A percentile compares a stretch with the other conserved stretches of the same genome.
These are phyloP conservation scores for Nemania abortiva DNA, from an alignment of 2,329 filamentous ascomycete genomes.

Conservation along the genomic window DNA sequence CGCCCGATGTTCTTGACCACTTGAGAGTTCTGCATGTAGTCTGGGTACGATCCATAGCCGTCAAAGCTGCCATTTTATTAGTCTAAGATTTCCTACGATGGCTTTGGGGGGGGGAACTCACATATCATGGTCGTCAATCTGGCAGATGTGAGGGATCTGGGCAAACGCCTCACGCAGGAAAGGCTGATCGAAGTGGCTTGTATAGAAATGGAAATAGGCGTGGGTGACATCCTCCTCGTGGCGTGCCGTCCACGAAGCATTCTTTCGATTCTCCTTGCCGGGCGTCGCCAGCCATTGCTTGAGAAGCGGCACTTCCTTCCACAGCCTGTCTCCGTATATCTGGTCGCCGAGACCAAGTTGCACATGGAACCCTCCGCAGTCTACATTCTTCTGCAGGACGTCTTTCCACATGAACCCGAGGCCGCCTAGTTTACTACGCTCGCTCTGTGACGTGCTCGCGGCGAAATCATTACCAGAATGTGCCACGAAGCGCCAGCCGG, in stretches of 20 bases:
- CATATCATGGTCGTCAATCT: constrained; percentile 98
- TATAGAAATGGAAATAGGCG: constrained; percentile 99
- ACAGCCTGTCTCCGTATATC: constrained; percentile 93
- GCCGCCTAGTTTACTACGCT: constrained; percentile 86
- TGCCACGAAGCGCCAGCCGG: constrained; percentile 93
- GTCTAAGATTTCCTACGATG: not conserved
- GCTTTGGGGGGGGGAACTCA: constrained; percentile 64
- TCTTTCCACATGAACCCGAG: constrained; percentile 99
- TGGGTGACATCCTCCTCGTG: constrained; percentile 96
- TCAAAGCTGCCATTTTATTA: constrained; percentile 76
- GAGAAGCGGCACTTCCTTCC: constrained; percentile 93
- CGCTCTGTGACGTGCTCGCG: constrained; percentile 85
- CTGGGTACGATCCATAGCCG: constrained; percentile 95
- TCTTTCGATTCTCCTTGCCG: constrained; percentile 93
- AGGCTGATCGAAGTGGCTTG: constrained; percentile 97
- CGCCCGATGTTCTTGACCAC: constrained; percentile 99
- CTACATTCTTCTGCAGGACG: constrained; percentile 95
- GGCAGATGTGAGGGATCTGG: constrained; percentile 93
- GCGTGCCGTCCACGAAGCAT: constrained; percentile 89
- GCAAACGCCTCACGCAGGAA: constrained; percentile 95
- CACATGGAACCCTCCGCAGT: constrained; percentile 94
- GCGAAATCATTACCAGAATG: constrained; percentile 98
- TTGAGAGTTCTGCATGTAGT: constrained; percentile 97
- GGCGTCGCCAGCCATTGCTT: constrained; percentile 96
- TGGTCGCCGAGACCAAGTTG: constrained; percentile 94